Percentiles rank a stretch among this genome's conserved stretches.
Evolutionary conservation across 495 filamentous ascomycete genomes (phyloP).

Genomic region (Aspergillus coremiiformis): DNA sequence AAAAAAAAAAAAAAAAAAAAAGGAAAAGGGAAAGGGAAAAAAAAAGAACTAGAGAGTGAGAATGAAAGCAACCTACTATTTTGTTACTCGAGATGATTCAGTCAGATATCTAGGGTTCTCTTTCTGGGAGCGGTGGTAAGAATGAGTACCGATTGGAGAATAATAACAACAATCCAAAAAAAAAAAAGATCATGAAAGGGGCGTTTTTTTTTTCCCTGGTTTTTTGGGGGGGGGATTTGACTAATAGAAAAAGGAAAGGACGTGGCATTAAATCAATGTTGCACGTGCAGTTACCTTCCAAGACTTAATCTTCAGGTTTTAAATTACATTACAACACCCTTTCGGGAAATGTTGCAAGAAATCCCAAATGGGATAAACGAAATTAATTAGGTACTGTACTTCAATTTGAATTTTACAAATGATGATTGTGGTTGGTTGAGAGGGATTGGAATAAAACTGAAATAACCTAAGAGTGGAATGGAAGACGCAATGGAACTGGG

Average conservation of each 20-base stretch:
- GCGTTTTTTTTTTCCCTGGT: not conserved
- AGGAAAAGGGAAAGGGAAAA: not conserved
- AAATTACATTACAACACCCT: not conserved
- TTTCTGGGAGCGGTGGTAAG: not conserved
- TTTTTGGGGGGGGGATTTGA: not conserved
- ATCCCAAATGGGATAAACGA: too few relatives aligned
- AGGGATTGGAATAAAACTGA: not conserved
- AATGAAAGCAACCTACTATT: not conserved
- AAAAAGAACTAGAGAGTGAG: too few relatives aligned
- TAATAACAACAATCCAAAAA: not conserved
- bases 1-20: slow-evolving; percentile 2
- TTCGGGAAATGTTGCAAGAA: not conserved
- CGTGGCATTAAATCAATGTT: slow-evolving; percentile 4
- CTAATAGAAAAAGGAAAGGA: not conserved
- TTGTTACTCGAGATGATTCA: not conserved
- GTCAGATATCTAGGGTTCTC: not conserved
- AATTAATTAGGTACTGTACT: not conserved
- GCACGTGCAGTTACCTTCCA: not conserved
- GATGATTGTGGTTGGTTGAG: not conserved
- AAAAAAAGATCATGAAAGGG: not conserved
- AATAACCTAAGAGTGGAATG: too few relatives aligned
- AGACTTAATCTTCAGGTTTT: not conserved
- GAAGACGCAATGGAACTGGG: too few relatives aligned
- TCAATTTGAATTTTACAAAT: not conserved
- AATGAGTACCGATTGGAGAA: not conserved